Conservation (phyloP, 2,329 filamentous ascomycete species). For the Fusarium secorum region DNA sequence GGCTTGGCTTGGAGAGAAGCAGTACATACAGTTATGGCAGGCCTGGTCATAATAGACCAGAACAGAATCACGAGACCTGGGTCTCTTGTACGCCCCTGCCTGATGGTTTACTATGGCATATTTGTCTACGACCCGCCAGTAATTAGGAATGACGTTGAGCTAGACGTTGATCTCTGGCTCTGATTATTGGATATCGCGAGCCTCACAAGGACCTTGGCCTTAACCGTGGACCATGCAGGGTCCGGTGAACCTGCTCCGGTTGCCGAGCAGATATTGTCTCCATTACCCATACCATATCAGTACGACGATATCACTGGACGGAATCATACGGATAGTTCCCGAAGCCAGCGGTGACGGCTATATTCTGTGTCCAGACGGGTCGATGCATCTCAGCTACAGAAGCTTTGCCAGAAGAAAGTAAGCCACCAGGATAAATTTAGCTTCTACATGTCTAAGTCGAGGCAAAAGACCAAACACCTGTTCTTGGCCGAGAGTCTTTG, state of each 20-base stretch:
- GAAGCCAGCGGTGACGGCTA: slow-evolving; percentile 2
- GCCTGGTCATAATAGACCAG: neutral
- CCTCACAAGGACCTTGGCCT: slow-evolving; percentile 13
- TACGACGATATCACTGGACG: neutral
- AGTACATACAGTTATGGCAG: neutral
- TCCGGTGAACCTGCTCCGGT: slow-evolving; percentile 7
- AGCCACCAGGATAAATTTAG: slow-evolving; percentile 27
- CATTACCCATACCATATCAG: neutral
- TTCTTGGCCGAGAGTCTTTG: neutral
- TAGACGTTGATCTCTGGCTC: neutral
- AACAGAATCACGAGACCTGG: neutral
- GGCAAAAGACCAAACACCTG: neutral
- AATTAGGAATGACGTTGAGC: slow-evolving; percentile 2
- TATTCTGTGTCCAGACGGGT: slow-evolving; percentile 1
- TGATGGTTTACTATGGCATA: neutral
- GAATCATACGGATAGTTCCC: neutral
- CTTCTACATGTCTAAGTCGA: neutral
- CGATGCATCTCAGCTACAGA: slow-evolving; percentile 10
- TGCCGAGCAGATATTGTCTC: neutral
- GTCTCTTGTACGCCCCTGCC: neutral
- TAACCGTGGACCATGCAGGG: neutral
- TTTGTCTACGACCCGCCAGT: neutral
- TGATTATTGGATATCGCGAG: slow-evolving; percentile 2
- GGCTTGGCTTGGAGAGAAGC: neutral
- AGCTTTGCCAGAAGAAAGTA: slow-evolving; percentile 1